Percentiles rank a stretch among this genome's conserved stretches.
These are phyloP conservation scores for Cylindrodendrum hubeiense DNA, from an alignment of 2,329 filamentous ascomycete genomes.

Conservation along the genomic window DNA sequence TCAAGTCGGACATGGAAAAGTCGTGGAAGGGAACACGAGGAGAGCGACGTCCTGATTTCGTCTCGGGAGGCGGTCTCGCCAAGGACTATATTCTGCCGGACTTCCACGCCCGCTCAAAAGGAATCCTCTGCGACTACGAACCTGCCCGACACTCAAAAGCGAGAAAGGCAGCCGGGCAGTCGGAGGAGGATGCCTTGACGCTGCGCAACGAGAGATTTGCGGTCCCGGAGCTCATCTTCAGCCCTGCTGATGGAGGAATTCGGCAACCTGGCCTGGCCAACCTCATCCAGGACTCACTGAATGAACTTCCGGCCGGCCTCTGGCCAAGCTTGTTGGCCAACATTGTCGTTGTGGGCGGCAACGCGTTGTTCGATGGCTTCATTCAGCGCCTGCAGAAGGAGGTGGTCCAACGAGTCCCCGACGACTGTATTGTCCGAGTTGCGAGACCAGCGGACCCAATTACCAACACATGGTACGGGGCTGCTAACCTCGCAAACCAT, in stretches of 20 bases:
- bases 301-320: constrained; percentile 80
- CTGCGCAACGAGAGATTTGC: constrained; percentile 93
- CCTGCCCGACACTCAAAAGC: constrained; percentile 69
- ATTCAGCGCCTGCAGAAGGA: constrained; percentile 83
- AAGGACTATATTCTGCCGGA: constrained; percentile 95
- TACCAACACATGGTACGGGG: constrained; percentile 87
- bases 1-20: constrained; percentile 81
- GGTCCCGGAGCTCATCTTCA: constrained; percentile 91
- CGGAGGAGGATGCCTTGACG: constrained; percentile 82
- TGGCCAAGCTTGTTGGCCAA: constrained; percentile 90
- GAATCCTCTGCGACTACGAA: constrained; percentile 83
- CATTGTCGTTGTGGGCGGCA: constrained; percentile 90
- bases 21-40: constrained; percentile 84
- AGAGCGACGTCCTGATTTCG: constrained; percentile 63
- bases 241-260: constrained; percentile 86
- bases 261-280: constrained; percentile 85
- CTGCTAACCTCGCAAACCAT: constrained; percentile 80
- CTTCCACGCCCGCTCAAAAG: constrained; percentile 70
- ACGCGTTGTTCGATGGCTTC: constrained; percentile 83
- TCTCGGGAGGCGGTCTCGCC: constrained; percentile 72
- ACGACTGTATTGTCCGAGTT: constrained; percentile 83
- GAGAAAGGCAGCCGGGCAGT: constrained; percentile 57
- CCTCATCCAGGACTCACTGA: constrained; percentile 83
- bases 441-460: constrained; percentile 79
- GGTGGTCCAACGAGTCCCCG: constrained; percentile 77